A percentile compares a stretch with the other conserved stretches of the same genome.
Evolutionary conservation across 305 asterid genomes (phyloP).

Genomic region (Solanum hybrid): DNA sequence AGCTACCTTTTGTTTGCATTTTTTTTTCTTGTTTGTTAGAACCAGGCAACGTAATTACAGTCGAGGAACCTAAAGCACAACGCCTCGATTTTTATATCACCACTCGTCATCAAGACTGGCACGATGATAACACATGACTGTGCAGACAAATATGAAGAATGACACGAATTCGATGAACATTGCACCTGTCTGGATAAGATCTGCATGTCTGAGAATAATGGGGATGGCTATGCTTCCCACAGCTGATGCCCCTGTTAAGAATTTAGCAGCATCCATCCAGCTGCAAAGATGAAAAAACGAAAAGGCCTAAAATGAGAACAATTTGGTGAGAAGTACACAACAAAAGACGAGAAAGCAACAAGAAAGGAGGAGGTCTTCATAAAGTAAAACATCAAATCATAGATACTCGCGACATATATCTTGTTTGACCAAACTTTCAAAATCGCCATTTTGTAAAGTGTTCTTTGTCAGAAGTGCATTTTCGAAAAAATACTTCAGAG

Average conservation of each 20-base stretch:
- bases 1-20: not conserved
- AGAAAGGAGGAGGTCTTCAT: not conserved
- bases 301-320: not conserved
- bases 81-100: constrained; percentile 18
- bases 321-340: not conserved
- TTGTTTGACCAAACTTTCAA: not conserved
- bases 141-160: constrained; percentile 79
- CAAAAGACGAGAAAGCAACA: not conserved
- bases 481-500: not conserved
- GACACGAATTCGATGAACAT: constrained; percentile 91
- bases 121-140: constrained; percentile 87
- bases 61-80: not conserved
- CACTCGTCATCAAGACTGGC: constrained; percentile 92
- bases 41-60: not conserved
- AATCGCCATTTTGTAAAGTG: not conserved
- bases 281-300: constrained; percentile 29
- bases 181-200: constrained; percentile 74
- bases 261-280: constrained; percentile 92
- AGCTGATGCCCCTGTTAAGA: constrained; percentile 88
- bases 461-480: not conserved
- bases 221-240: constrained; percentile 97
- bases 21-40: not conserved
- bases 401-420: not conserved
- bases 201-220: constrained; percentile 80
- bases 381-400: not conserved